Conservation (phyloP, 1,284 basidiomycete species). For the Malassezia sympodialis region DNA sequence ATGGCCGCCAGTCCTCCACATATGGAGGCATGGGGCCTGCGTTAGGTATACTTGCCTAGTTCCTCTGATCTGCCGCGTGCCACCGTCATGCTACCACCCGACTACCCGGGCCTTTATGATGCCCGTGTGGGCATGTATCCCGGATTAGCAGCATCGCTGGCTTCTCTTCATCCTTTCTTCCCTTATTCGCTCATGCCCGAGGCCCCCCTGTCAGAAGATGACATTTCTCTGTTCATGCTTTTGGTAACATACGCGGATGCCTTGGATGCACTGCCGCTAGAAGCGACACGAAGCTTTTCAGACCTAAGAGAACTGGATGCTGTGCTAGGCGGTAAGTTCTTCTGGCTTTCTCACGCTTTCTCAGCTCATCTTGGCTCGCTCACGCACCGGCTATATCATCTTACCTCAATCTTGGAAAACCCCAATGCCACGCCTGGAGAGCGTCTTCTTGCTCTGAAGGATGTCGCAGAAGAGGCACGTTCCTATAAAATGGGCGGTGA, state of each 20-base stretch:
- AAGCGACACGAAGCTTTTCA: slow-evolving; percentile 84
- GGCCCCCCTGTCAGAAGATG: slow-evolving; percentile 15
- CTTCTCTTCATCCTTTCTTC: slow-evolving; percentile 14
- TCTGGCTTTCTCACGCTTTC: background rate
- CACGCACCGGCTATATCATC: slow-evolving; percentile 33
- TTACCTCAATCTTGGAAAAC: slow-evolving; percentile 51
- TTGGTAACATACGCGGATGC: slow-evolving; percentile 56
- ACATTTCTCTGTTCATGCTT: slow-evolving; percentile 29
- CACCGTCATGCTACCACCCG: slow-evolving; percentile 1
- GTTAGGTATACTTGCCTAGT: background rate
- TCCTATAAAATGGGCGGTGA: slow-evolving; percentile 89
- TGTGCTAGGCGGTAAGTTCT: slow-evolving; percentile 59
- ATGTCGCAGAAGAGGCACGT: slow-evolving; percentile 84
- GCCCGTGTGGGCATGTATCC: slow-evolving; percentile 7
- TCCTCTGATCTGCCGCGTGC: background rate
- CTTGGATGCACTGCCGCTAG: slow-evolving; percentile 82
- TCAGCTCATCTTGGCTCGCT: slow-evolving; percentile 37
- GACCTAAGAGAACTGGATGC: slow-evolving; percentile 97
- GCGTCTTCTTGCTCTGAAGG: slow-evolving; percentile 73
- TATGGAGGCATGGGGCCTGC: background rate
- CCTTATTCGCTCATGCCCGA: slow-evolving; percentile 9
- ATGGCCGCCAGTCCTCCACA: slow-evolving; percentile 5
- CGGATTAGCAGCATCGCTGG: slow-evolving; percentile 4
- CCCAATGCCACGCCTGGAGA: slow-evolving; percentile 61
- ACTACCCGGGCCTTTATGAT: slow-evolving; percentile 1